Conservation (phyloP, 1,284 basidiomycete genomes). For the Fomes fomentarius region DNA sequence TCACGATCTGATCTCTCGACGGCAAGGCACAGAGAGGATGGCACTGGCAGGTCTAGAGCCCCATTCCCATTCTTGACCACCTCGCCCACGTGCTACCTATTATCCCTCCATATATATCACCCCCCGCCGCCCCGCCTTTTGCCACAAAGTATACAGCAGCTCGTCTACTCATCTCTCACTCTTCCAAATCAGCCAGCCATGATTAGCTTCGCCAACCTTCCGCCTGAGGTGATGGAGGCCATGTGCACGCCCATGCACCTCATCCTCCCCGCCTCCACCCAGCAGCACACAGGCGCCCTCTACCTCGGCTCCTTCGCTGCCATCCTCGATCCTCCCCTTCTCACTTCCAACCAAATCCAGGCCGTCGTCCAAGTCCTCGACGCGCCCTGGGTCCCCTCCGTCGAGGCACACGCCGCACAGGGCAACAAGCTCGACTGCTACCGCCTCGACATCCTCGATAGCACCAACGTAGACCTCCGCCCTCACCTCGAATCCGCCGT, state of each 20-base stretch:
- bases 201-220: conserved; percentile 73
- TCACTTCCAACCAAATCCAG: conserved; percentile 49
- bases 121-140: no score
- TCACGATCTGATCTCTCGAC: no score
- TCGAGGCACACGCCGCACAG: conserved; percentile 42
- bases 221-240: conserved; percentile 73
- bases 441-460: conserved; percentile 67
- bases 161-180: background rate
- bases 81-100: no score
- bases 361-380: conserved; percentile 74
- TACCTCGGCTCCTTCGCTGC: conserved; percentile 43
- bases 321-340: conserved; percentile 39
- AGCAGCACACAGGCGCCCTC: conserved; percentile 37
- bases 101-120: no score
- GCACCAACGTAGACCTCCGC: conserved; percentile 51
- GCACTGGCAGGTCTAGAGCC: no score
- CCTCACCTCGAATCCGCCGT: conserved; percentile 60
- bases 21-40: no score
- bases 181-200: conserved; percentile 37
- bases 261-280: conserved; percentile 47
- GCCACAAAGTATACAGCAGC: no score
- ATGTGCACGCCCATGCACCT: conserved; percentile 83
- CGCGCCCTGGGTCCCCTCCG: conserved; percentile 65
- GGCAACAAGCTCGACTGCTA: conserved; percentile 60
- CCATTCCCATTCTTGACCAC: no score